Base-by-base conservation (phyloP, 2,329 filamentous ascomycete genomes). In the Endocalyx cinctus region DNA sequence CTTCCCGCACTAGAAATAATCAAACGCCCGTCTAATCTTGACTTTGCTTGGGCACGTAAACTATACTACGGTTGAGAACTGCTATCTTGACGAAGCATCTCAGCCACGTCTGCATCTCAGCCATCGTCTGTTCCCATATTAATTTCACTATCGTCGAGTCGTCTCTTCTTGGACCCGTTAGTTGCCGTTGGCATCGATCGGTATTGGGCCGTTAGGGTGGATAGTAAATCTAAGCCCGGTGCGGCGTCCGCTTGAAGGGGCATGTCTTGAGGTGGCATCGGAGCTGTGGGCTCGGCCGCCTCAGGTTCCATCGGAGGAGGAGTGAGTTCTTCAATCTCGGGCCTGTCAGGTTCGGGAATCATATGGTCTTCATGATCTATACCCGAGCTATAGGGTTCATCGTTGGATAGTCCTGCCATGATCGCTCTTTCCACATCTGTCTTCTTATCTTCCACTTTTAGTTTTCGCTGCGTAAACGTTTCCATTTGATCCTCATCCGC, bases 391-490 rank as follows among this genome's bases (percentile, higher is more conserved):
- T 66, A 62, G 14, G 67, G 63, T 37, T 75, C 70, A 33, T 67
- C 67, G 7, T 79, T 73, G 2, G 77, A 74, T 15, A 95, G 72
- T 7, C 86, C 87, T 32, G 84, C 79, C 74, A 98, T 87, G 47
- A 98, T 97, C 30, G 79, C 82, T 45, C 90, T 79, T 59, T 98
- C 92, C 6, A 98, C 88, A 29, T 92, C 84, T 33, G 82, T 79
- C 60, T 94, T 94, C 63, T 87, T 89, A 13, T 71, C 66, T 48
- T 96, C 89, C 12, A 88, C 86, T 35, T 80, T 78, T 3, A 67
- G 62, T 47, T 84, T 87, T 35, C 82, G 79, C n/a, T 67, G 69
- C 4, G 69, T 63, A 14, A 97, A 62, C 12, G 84, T 74, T 6
- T 70, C 57, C n/a, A 79, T 66, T 22, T 82, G 71, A 5, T 69